Evolutionary conservation across 768 basidiomycete species (phyloP), one percentile per base, ranked within the genome.

Genomic region (Flagelloscypha sp.): DNA sequence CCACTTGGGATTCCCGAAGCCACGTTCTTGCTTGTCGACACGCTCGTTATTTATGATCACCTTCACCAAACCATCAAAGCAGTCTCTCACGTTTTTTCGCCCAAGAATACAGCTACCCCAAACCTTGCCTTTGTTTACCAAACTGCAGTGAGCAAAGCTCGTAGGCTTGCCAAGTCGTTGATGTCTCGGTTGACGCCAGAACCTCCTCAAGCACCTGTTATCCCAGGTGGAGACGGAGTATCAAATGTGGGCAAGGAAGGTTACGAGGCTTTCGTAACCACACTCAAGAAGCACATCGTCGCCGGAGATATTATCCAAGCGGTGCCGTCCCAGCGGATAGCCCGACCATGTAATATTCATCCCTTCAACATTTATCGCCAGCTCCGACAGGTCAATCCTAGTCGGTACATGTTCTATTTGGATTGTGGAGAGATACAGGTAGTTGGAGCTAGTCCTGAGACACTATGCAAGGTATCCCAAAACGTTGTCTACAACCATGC

Each of bases 221-320:
- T 72, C 24, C 61, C 58, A n/a, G 86, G 80, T 12, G 62, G 68
- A 8, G 69, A 84, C 46, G 71, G 76, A 11, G 70, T 79, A 6
- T 94, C 90, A 7, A 98, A 98, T 52, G 86, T 98, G 12, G 95
- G 95, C 12, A 86, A 89, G 57, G 74, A 68, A 29, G 95, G 95
- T 0, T 99, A 98, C 57, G 80, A 97, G 55, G 59, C 57, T 4
- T 94, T 93, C 50, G 95, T 99, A 10, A 89, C 92, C 29, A 76
- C 70, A 37, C 66, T 99, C 37, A 98, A 97, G 65, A 72, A 94
- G 51, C 92, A 89, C 54, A 95, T 99, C 37, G 69, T 98, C 38
- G 84, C 82, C 12, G 95, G 95, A 19, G 93, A 99, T 60, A 97
- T 99, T 52, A 98, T 99, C 46, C 95, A 99, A 59, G 95, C 95